Conservation (phyloP, 2,329 filamentous ascomycete species). For the Aspergillus ochraceus region DNA sequence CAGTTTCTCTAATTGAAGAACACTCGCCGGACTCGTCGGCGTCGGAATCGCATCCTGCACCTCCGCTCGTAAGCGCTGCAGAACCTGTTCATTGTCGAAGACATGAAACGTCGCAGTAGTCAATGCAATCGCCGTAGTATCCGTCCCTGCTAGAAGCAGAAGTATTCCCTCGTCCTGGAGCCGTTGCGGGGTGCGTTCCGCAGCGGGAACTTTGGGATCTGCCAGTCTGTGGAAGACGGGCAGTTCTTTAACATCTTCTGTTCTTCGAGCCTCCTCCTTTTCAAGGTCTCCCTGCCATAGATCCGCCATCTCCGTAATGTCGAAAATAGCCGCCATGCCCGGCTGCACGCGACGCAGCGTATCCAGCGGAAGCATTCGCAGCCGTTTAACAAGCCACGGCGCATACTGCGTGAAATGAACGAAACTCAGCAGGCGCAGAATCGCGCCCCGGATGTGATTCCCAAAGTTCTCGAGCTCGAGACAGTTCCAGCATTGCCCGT, state of each 20-base stretch:
- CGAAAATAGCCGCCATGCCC: too few species aligned
- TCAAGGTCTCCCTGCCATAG: too few species aligned
- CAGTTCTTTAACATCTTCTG: too few species aligned
- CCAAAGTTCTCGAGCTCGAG: constrained; percentile 33
- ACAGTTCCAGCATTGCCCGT: constrained; percentile 31
- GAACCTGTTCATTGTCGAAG: constrained; percentile 17
- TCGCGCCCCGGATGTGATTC: constrained; percentile 14
- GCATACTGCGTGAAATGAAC: too few species aligned
- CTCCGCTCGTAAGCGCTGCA: constrained; percentile 26
- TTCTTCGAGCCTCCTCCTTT: too few species aligned
- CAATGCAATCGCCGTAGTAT: constrained; percentile 37
- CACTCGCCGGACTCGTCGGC: constrained; percentile 21
- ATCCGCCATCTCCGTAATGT: too few species aligned
- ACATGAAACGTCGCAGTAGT: constrained; percentile 29
- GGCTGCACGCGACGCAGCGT: too few species aligned
- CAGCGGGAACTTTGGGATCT: not conserved
- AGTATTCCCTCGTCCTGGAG: constrained; percentile 36
- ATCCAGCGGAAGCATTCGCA: too few species aligned
- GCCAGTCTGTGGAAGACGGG: constrained; percentile 6
- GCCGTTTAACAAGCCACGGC: too few species aligned
- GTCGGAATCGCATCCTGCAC: constrained; percentile 29
- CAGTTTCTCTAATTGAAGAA: constrained; percentile 38
- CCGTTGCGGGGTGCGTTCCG: constrained; percentile 2
- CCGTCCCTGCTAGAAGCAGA: constrained; percentile 41
- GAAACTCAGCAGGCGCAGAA: too few species aligned